Evolutionary conservation across 1,284 basidiomycete genomes (phyloP).

Genomic region (Phellopilus nigrolimitatus): DNA sequence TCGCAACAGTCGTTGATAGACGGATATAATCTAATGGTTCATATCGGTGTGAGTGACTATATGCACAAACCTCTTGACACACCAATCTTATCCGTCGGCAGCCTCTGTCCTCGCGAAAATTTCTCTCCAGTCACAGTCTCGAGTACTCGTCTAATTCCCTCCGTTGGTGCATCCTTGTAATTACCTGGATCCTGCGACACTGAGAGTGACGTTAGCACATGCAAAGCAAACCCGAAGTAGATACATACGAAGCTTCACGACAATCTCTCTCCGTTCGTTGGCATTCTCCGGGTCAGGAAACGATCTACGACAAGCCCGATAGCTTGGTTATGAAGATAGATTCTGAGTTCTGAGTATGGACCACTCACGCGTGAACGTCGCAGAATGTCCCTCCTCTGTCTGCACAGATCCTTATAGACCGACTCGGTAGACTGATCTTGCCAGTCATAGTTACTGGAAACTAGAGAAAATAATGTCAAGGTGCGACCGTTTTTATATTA

Average conservation of each 20-base stretch:
- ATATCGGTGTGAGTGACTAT: constrained; percentile 2
- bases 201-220: constrained; percentile 27
- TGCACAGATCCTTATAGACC: constrained; percentile 50
- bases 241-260: constrained; percentile 73
- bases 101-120: constrained; percentile 61
- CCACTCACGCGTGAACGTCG: constrained; percentile 68
- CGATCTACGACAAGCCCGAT: constrained; percentile 45
- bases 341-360: background rate
- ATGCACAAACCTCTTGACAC: constrained; percentile 23
- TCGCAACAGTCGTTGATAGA: constrained; percentile 92
- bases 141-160: constrained; percentile 88
- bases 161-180: constrained; percentile 91
- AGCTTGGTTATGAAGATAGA: background rate
- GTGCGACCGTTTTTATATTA: background rate
- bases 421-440: constrained; percentile 46
- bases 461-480: background rate
- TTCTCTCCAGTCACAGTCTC: constrained; percentile 68
- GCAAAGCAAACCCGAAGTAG: background rate
- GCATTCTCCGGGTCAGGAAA: constrained; percentile 65
- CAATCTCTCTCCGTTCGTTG: constrained; percentile 61
- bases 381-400: constrained; percentile 77
- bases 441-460: constrained; percentile 12
- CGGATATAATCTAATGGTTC: constrained; percentile 75
- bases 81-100: constrained; percentile 85
- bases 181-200: constrained; percentile 85